phyloP scores from a whole-genome alignment of 257 asterid genomes.

The Salvia hispanica region DNA sequence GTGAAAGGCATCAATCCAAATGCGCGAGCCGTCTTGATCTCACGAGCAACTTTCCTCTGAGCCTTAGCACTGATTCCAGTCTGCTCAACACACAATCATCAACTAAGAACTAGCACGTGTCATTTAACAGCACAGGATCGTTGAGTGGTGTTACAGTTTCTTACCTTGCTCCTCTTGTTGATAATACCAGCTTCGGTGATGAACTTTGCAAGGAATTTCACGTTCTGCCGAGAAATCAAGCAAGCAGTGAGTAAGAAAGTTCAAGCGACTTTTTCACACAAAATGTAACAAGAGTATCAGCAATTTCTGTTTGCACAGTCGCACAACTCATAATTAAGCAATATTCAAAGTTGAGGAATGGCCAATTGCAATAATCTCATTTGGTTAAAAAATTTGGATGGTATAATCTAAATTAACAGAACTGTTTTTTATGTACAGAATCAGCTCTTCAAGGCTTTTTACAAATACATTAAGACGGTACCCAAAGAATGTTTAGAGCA shows the following conservation, averaged over 20 bases:
- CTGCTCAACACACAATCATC: slow-evolving; percentile 33
- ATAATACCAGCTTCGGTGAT: slow-evolving; percentile 87
- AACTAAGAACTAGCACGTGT: slow-evolving; percentile 6
- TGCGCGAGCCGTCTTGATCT: slow-evolving; percentile 94
- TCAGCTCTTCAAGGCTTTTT: neutral
- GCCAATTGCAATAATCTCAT: neutral
- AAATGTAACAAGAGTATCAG: neutral
- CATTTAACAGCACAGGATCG: neutral
- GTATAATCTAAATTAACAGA: too few species aligned
- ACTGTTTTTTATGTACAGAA: neutral
- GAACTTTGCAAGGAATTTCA: slow-evolving; percentile 81
- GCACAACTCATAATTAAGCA: neutral
- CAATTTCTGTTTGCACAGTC: neutral
- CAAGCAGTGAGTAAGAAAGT: slow-evolving; percentile 11
- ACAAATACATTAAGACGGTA: neutral
- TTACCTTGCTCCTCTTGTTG: slow-evolving; percentile 85
- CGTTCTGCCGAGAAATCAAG: slow-evolving; percentile 60
- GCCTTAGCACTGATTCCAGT: slow-evolving; percentile 63
- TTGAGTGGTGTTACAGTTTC: neutral
- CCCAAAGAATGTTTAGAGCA: neutral
- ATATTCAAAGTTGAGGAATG: neutral
- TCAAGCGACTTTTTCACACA: neutral
- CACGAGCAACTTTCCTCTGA: slow-evolving; percentile 67
- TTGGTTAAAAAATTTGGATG: too few species aligned
- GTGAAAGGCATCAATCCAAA: slow-evolving; percentile 97